These are phyloP conservation scores for Tricholoma sp. DNA, from an alignment of 768 basidiomycete genomes.

Conservation along the genomic window DNA sequence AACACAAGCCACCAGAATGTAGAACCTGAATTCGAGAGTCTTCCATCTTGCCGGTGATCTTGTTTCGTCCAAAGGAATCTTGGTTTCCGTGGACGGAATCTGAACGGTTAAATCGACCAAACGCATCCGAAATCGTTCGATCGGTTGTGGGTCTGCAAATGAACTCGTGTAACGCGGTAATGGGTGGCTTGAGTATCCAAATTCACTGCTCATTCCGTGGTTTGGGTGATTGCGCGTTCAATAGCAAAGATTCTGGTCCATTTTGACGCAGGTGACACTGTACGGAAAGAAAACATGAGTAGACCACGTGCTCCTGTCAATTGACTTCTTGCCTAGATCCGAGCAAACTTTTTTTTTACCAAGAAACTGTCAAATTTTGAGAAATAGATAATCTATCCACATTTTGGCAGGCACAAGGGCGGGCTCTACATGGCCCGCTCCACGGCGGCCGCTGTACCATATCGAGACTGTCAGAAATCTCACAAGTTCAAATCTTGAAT, in stretches of 20 bases:
- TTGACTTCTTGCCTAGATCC: no score
- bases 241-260: background rate
- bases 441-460: no score
- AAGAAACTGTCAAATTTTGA: no score
- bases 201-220: slow-evolving; percentile 1
- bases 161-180: background rate
- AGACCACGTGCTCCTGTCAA: background rate
- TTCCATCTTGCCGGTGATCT: slow-evolving; percentile 59
- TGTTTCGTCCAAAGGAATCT: slow-evolving; percentile 18
- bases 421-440: no score
- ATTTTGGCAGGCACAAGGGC: no score
- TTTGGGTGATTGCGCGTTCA: background rate
- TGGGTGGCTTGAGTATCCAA: background rate
- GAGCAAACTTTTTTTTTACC: no score
- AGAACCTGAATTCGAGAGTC: slow-evolving; percentile 76
- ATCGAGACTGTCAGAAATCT: no score
- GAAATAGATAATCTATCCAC: no score
- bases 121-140: slow-evolving; percentile 17
- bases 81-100: slow-evolving; percentile 39
- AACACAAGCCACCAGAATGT: slow-evolving; percentile 54
- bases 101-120: slow-evolving; percentile 48
- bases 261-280: background rate
- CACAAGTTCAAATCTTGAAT: no score
- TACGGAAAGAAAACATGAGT: background rate
- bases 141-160: slow-evolving; percentile 1